A percentile compares a stretch with the other conserved stretches of the same genome.
Evolutionary conservation across 306 rosid species (phyloP).

Genomic region (Cucumis sativus): Cucumber_9930_V3 NC_026657.2:32522501-32523000

Average conservation of each 20-base stretch:
- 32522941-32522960: conserved; percentile 73
- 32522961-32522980: conserved; percentile 49
- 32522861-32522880: conserved; percentile 93
- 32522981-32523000: conserved; percentile 58
- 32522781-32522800: not conserved
- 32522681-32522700: conserved; percentile 50
- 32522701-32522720: conserved; percentile 76
- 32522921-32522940: conserved; percentile 67
- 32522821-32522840: not conserved
- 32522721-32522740: conserved; percentile 80
- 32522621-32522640: conserved; percentile 83
- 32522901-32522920: conserved; percentile 74
- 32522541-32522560: not conserved
- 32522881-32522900: conserved; percentile 71
- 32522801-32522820: not conserved
- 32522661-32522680: conserved; percentile 71
- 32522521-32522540: not conserved
- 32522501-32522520: not conserved
- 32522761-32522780: conserved; percentile 32
- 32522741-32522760: conserved; percentile 94
- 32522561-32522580: not conserved
- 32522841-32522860: conserved; percentile 77
- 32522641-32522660: conserved; percentile 63
- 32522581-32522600: not conserved
- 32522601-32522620: conserved; percentile 59